Conservation (phyloP, 495 filamentous ascomycete species). For the Clohesyomyces aquaticus region DNA sequence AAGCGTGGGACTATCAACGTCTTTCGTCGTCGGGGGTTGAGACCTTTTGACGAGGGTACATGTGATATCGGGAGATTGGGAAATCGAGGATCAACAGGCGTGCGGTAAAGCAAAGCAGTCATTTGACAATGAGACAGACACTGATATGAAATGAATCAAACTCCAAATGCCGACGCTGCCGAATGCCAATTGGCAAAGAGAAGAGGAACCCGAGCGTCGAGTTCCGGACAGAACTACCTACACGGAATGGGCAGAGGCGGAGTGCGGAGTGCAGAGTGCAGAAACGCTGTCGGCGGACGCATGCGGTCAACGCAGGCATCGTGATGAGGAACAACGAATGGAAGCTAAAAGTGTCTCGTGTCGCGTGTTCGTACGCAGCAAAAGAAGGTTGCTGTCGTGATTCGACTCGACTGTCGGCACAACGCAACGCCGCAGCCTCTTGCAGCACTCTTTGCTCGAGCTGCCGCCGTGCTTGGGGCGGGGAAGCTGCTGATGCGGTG, state of each 20-base stretch:
- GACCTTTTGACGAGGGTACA: not conserved
- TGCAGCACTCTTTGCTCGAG: not conserved
- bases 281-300: too few relatives aligned
- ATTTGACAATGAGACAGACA: not conserved
- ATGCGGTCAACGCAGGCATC: too few relatives aligned
- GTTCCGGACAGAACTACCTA: too few relatives aligned
- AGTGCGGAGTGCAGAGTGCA: too few relatives aligned
- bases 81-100: not conserved
- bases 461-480: not conserved
- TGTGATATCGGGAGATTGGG: slow-evolving; percentile 8
- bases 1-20: slow-evolving; percentile 27
- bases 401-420: too few relatives aligned
- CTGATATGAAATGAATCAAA: not conserved
- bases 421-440: too few relatives aligned
- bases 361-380: slow-evolving; percentile 9
- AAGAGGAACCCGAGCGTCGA: not conserved
- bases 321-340: too few relatives aligned
- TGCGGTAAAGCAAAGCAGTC: not conserved
- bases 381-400: not conserved
- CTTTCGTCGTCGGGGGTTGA: slow-evolving; percentile 3
- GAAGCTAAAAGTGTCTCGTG: not conserved
- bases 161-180: not conserved
- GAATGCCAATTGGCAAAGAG: not conserved
- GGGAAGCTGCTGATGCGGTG: too few relatives aligned
- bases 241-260: too few relatives aligned